A percentile compares a stretch with the other conserved stretches of the same genome.
These are phyloP conservation scores for Jasminum sambac DNA, from an alignment of 257 asterid genomes.

Conservation along the genomic window DNA sequence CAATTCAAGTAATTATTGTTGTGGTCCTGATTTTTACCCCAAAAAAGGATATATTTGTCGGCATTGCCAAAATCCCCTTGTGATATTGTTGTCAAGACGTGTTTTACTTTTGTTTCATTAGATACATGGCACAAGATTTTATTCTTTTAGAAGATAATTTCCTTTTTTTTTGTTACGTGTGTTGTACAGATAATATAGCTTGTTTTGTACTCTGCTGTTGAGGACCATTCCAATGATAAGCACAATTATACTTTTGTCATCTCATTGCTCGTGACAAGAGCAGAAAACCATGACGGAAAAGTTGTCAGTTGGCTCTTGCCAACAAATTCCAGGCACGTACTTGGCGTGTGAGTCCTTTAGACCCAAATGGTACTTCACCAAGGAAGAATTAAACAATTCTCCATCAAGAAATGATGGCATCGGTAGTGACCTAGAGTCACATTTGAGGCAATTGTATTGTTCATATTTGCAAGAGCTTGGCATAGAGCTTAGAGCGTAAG, in stretches of 20 bases:
- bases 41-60: neutral
- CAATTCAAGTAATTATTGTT: neutral
- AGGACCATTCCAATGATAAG: conserved; percentile 13
- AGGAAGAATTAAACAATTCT: conserved; percentile 54
- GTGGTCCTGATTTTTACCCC: neutral
- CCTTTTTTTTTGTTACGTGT: neutral
- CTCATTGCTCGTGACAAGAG: conserved; percentile 29
- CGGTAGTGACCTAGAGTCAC: conserved; percentile 39
- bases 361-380: conserved; percentile 52
- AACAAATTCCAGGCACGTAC: conserved; percentile 20
- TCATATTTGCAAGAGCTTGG: conserved; percentile 57
- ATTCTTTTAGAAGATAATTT: neutral
- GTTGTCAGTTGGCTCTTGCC: conserved; percentile 40
- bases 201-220: conserved; percentile 13
- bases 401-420: conserved; percentile 70
- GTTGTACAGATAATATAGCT: neutral
- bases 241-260: neutral
- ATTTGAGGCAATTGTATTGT: conserved; percentile 47
- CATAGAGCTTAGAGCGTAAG: conserved; percentile 62
- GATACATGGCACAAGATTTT: neutral
- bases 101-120: conserved; percentile 1
- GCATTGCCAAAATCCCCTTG: neutral
- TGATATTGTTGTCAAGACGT: conserved; percentile 3
- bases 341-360: conserved; percentile 26
- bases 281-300: conserved; percentile 41